These are phyloP conservation scores for Tolypocladium amazonense DNA, from an alignment of 2,329 filamentous ascomycete genomes.

Conservation along the genomic window DNA sequence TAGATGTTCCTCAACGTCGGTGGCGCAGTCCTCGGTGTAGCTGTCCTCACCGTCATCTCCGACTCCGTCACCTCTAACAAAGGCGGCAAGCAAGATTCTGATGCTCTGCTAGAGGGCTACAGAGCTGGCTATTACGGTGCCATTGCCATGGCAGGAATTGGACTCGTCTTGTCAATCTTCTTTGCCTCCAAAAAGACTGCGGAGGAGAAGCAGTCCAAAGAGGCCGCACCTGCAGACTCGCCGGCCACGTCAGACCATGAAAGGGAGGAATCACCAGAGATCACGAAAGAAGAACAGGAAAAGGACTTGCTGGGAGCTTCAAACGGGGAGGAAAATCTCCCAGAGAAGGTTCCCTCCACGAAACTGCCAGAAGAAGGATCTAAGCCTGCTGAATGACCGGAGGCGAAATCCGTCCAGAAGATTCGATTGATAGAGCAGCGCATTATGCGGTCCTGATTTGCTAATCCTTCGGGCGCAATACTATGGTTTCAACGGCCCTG, in stretches of 20 bases:
- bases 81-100: constrained; percentile 1
- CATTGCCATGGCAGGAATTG: constrained; percentile 3
- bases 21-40: constrained; percentile 5
- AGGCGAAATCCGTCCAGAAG: background rate
- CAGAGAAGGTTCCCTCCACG: background rate
- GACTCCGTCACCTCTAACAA: constrained; percentile 9
- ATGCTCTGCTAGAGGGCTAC: constrained; percentile 2
- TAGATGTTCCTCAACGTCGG: constrained; percentile 7
- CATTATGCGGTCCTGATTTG: background rate
- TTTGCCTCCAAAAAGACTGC: constrained; percentile 4
- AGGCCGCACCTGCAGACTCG: constrained; percentile 1
- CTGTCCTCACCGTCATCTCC: constrained; percentile 6
- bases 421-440: background rate
- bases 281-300: background rate
- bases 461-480: background rate
- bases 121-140: constrained; percentile 4
- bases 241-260: background rate
- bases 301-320: background rate
- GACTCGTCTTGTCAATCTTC: constrained; percentile 1
- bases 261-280: background rate
- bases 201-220: background rate
- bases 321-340: background rate
- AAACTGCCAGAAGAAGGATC: background rate
- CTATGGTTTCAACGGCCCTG: background rate
- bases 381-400: background rate